Conservation (phyloP, 202 grass and related monocot species). For the Hordeum pubiflorum region DNA sequence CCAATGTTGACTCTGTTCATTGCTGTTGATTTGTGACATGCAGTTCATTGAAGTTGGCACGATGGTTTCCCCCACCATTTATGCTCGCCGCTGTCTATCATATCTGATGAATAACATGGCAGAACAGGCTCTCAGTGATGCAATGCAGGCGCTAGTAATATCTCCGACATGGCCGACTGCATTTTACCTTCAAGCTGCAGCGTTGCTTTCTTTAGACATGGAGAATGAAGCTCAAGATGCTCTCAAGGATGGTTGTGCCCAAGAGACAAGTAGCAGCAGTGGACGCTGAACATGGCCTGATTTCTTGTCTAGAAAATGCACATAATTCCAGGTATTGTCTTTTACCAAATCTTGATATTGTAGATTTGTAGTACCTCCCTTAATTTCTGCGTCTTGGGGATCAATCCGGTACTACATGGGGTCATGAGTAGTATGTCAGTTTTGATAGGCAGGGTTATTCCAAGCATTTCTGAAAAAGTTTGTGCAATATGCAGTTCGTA, state of each 20-base stretch:
- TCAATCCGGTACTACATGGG: not conserved
- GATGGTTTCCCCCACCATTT: constrained; percentile 95
- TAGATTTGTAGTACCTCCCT: not conserved
- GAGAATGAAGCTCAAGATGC: constrained; percentile 93
- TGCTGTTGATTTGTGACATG: constrained; percentile 19
- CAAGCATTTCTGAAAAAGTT: not conserved
- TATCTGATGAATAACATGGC: constrained; percentile 82
- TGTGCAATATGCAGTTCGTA: not conserved
- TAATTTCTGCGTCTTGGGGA: not conserved
- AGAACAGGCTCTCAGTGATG: constrained; percentile 77
- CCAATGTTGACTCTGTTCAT: constrained; percentile 17
- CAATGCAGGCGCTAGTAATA: constrained; percentile 82
- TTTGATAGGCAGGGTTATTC: not conserved
- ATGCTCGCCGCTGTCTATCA: constrained; percentile 78
- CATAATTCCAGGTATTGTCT: constrained; percentile 47
- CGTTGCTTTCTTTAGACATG: constrained; percentile 65
- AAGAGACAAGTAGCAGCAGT: constrained; percentile 51
- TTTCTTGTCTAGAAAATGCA: constrained; percentile 32
- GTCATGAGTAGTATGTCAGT: not conserved
- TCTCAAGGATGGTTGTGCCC: constrained; percentile 71
- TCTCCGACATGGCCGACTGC: constrained; percentile 81
- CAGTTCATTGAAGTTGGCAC: constrained; percentile 99
- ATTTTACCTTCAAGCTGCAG: constrained; percentile 88
- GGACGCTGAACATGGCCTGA: constrained; percentile 27
- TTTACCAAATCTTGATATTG: not conserved